phyloP scores from a whole-genome alignment of 345 rosid species.

The Corchorus olitorius region DNA sequence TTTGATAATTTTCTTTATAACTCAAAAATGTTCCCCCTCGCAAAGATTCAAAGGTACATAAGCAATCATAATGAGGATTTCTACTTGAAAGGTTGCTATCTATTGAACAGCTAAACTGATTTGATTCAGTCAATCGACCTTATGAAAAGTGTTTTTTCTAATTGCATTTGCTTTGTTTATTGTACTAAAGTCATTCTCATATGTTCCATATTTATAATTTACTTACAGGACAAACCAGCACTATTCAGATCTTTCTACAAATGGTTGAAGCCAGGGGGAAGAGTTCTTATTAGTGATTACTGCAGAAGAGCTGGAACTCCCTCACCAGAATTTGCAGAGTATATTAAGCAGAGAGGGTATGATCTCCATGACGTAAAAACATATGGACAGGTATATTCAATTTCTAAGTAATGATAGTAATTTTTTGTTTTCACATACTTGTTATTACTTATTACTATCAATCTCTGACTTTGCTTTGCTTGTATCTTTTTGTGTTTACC shows the following conservation, averaged over 20 bases:
- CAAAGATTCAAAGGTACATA: neutral
- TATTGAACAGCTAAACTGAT: neutral
- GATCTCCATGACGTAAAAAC: constrained; percentile 83
- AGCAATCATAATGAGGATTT: neutral
- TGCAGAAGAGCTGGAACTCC: constrained; percentile 75
- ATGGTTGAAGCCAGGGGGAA: constrained; percentile 97
- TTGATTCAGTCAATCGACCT: neutral
- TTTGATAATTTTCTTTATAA: neutral
- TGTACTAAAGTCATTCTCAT: neutral
- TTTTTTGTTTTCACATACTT: constrained; percentile 4
- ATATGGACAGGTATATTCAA: constrained; percentile 71
- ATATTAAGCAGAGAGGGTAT: constrained; percentile 89
- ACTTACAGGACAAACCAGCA: constrained; percentile 86
- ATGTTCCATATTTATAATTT: neutral
- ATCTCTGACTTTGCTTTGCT: neutral
- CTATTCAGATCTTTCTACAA: constrained; percentile 80
- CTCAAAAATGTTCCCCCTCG: neutral
- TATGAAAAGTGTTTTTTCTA: neutral
- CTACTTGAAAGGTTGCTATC: constrained; percentile 5
- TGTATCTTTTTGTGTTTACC: too few species aligned
- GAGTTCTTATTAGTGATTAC: constrained; percentile 89
- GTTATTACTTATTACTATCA: neutral
- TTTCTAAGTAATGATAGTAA: neutral
- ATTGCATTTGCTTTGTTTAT: neutral
- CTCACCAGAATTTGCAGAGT: constrained; percentile 61